Conservation (phyloP, 306 rosid genomes). For the Clitoria ternatea region DNA sequence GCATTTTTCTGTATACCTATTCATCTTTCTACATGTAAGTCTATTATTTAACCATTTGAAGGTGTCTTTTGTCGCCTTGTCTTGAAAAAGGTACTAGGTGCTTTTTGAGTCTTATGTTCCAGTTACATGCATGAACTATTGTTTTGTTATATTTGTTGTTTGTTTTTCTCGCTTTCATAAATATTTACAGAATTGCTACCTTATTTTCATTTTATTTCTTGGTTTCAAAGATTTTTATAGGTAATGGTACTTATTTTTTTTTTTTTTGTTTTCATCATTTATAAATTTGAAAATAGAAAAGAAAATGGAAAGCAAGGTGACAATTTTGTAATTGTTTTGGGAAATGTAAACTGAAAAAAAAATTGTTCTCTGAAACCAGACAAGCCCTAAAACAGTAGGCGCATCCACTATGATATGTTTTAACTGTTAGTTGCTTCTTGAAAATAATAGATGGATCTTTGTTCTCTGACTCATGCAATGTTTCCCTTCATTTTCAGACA, state of each 20-base stretch:
- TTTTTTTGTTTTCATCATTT: not conserved
- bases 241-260: not conserved
- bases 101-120: no score
- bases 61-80: slow-evolving; percentile 13
- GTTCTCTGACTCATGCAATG: slow-evolving; percentile 12
- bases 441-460: not conserved
- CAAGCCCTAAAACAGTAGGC: not conserved
- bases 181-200: not conserved
- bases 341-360: not conserved
- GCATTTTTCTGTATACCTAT: slow-evolving; percentile 8
- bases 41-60: slow-evolving; percentile 5
- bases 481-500: slow-evolving; percentile 56
- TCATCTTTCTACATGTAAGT: slow-evolving; percentile 8
- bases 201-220: not conserved
- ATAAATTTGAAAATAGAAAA: not conserved
- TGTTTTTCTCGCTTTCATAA: not conserved
- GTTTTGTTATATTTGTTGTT: not conserved
- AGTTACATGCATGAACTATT: no score
- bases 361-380: not conserved
- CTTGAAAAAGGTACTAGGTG: slow-evolving; percentile 4
- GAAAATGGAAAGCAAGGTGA: not conserved
- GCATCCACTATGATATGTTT: slow-evolving; percentile 13
- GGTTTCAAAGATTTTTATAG: not conserved
- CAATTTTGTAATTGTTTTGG: not conserved
- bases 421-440: not conserved